Evolutionary conservation across 192 early-diverging fungal genomes (phyloP), one percentile per base, ranked within the genome.

Genomic region (Backusella parvicylindrica): DNA sequence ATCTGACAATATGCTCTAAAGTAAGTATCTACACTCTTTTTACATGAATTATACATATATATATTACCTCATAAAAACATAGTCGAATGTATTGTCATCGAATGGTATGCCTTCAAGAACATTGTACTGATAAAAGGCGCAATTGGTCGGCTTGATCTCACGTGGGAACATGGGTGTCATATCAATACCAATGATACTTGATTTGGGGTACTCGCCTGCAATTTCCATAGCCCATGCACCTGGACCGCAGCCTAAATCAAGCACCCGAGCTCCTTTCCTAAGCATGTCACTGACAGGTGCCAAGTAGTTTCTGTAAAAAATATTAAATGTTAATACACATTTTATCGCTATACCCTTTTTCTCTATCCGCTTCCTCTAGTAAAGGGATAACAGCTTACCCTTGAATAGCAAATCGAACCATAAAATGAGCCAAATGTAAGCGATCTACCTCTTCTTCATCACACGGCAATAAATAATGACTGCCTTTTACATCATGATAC

Each of bases 361-460:
- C n/a, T n/a, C n/a, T n/a, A n/a, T n/a, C n/a, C n/a, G n/a, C n/a
- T n/a, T n/a, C n/a, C n/a, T n/a, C n/a, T n/a, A n/a, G n/a, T n/a
- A n/a, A n/a, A n/a, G n/a, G n/a, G n/a, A n/a, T 33, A 67, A 11
- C 49, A 70, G 23, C 41, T 76, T 82, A 82, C 81, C 81, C 81
- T 74, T 83, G 77, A 73, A 83, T 79, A 69, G 78, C 71, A 64
- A 84, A 89, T 23, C 85, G 79, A 26, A 85, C 77, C 71, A 89
- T 77, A 64, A 84, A 89, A 68, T 89, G 87, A 30, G 82, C 81
- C 13, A 84, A 64, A 56, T 89, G 84, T 9, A 89, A 68, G 8
- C 87, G 75, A 73, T 89, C 84, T 3, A 84, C 81, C 64, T 89
- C 87, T 37, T 83, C 83, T 6, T 86, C 81, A 37, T 89, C 85